phyloP scores from a whole-genome alignment of 2,329 filamentous ascomycete genomes.

The Penicillium sp. region DNA sequence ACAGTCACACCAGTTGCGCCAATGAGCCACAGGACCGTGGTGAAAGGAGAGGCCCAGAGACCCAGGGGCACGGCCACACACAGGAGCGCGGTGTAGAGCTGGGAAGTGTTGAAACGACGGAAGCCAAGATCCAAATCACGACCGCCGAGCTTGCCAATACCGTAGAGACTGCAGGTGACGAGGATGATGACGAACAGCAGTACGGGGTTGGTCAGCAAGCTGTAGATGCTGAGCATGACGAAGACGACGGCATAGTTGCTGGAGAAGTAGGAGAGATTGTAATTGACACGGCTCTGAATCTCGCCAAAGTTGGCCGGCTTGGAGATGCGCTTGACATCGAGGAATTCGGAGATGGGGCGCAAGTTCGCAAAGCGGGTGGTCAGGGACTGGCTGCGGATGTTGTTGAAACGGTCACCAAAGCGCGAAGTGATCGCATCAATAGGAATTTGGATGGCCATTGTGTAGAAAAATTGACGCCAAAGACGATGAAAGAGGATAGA shows the following conservation, averaged over 20 bases:
- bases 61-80: conserved; percentile 81
- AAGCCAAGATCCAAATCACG: conserved; percentile 83
- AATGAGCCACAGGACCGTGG: conserved; percentile 90
- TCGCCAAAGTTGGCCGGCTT: conserved; percentile 92
- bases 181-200: conserved; percentile 92
- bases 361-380: conserved; percentile 87
- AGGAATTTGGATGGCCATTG: conserved; percentile 91
- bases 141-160: conserved; percentile 87
- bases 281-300: conserved; percentile 89
- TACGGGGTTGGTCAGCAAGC: conserved; percentile 80
- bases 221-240: conserved; percentile 93
- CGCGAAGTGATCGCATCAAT: conserved; percentile 88
- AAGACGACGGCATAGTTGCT: conserved; percentile 98
- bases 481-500: not conserved
- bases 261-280: conserved; percentile 95
- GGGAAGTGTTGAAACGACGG: conserved; percentile 80
- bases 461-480: conserved; percentile 16
- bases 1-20: conserved; percentile 93
- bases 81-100: conserved; percentile 88
- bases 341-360: conserved; percentile 86
- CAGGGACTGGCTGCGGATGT: conserved; percentile 76
- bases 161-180: conserved; percentile 81
- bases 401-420: conserved; percentile 86
- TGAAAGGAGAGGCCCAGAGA: conserved; percentile 80
- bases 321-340: conserved; percentile 92